Base-by-base conservation (phyloP, 768 basidiomycete species). In the Auriscalpium orientale region DNA sequence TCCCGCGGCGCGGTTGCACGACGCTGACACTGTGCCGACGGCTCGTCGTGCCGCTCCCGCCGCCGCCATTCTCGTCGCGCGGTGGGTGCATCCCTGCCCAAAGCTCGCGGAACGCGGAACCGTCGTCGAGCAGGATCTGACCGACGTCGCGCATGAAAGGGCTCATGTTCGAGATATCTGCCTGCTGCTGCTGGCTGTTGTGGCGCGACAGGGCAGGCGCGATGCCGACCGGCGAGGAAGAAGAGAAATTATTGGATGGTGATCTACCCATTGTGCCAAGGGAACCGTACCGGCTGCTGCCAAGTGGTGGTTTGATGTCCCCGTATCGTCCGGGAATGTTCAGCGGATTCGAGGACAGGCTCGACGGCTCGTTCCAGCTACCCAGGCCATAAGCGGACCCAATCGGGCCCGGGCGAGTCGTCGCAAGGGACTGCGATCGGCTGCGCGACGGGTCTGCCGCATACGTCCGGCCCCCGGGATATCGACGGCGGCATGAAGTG, bases 121-220 rank as follows among this genome's bases (percentile, higher is more conserved):
- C 82, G 55, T 91, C 88, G 64, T 90, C 87, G 49, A 85, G 69
- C 37, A 91, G 69, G 55, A 91, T 89, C 69, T 87, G 83, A 7
- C 81, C 83, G 16, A 92, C 86, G 67, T 93, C 89, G 21, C 90
- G 75, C n/a, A 89, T 81, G 66, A 93, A 92, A 0, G 90, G 91
- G 60, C 82, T 84, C 80, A 89, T 87, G 67, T 91, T 92, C 34
- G 88, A 87, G 44, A 81, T 70, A 69, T 91, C 79, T 21, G 69
- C 69, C 35, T 75, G 65, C 71, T 75, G 71, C 35, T 75, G 65
- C 71, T 75, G 71, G 59, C 70, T 70, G 61, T 59, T 72, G n/a
- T 37, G 43, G 16, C 55, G 66, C 55, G 74, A 71, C 69, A 72
- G 71, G 63, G 75, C 70, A 57, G 68, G 66, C 62, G 70, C 64